These are phyloP conservation scores for Hippophae rhamnoides DNA, from an alignment of 306 rosid species.

Conservation along the genomic window DNA sequence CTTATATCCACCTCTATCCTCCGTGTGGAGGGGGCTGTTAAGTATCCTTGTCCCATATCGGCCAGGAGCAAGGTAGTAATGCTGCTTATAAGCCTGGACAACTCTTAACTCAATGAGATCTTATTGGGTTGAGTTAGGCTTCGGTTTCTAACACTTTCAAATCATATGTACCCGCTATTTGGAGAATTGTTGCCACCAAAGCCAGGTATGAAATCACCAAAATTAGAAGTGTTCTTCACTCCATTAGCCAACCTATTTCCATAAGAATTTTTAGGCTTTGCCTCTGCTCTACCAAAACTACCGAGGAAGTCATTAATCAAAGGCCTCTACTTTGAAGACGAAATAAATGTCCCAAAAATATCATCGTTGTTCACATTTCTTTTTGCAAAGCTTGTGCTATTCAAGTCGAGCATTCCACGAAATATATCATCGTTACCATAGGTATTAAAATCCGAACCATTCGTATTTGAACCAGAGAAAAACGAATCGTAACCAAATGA, in stretches of 20 bases:
- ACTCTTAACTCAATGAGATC: too few species aligned
- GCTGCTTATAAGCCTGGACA: too few species aligned
- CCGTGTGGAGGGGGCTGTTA: too few species aligned
- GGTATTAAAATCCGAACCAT: conserved; percentile 14
- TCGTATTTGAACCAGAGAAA: conserved; percentile 34
- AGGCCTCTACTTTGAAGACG: conserved; percentile 29
- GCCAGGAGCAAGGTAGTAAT: too few species aligned
- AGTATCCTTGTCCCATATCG: too few species aligned
- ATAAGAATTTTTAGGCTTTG: conserved; percentile 18
- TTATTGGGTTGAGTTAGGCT: too few species aligned
- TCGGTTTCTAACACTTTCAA: neutral
- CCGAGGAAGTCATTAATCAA: conserved; percentile 43
- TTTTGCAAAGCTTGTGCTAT: conserved; percentile 23
- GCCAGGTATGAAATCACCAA: conserved; percentile 69
- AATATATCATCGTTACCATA: conserved; percentile 52
- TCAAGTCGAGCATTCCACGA: conserved; percentile 46
- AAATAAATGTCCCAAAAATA: conserved; percentile 25
- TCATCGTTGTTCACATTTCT: conserved; percentile 23
- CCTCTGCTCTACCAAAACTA: conserved; percentile 34
- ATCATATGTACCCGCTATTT: conserved; percentile 39
- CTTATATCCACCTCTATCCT: too few species aligned
- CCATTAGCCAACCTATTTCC: conserved; percentile 6
- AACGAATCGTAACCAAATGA: conserved; percentile 48
- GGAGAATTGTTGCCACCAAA: conserved; percentile 46
- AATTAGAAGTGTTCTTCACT: conserved; percentile 16